A percentile compares a stretch with the other conserved stretches of the same genome.
Conservation (phyloP, 208 protist genomes). For the Leishmania tropica region DNA sequence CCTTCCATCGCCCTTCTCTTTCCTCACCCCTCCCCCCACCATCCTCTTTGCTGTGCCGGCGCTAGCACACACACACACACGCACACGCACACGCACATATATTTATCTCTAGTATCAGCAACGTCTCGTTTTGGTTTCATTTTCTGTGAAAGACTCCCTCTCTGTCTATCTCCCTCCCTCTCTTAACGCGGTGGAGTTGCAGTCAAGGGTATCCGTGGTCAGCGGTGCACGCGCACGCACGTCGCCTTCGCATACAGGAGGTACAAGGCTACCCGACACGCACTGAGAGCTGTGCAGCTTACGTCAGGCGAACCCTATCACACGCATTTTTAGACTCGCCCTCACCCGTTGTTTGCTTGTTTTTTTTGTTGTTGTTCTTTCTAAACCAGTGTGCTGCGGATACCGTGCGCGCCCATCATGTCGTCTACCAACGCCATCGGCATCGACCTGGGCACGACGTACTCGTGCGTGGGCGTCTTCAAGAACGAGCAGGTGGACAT, state of each 20-base stretch:
- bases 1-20: not conserved
- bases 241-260: not conserved
- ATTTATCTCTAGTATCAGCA: not conserved
- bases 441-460: conserved; percentile 97
- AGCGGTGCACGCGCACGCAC: not conserved
- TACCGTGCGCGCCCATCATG: conserved; percentile 4
- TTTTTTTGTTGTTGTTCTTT: not conserved
- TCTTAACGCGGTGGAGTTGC: not conserved
- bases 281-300: not conserved
- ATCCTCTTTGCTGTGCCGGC: not conserved
- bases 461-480: conserved; percentile 97
- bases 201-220: not conserved
- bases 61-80: not conserved
- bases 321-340: not conserved
- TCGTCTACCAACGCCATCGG: conserved; percentile 66
- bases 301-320: not conserved
- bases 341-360: not conserved
- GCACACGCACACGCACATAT: not conserved
- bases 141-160: not conserved
- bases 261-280: too few species aligned
- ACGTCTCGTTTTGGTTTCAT: not conserved
- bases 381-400: not conserved
- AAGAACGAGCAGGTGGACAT: conserved; percentile 95
- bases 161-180: not conserved
- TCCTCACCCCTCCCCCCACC: not conserved